Evolutionary conservation across 805 yeast species (phyloP), one percentile per base, ranked within the genome.

Genomic region (Candida xiaguanensis): DNA sequence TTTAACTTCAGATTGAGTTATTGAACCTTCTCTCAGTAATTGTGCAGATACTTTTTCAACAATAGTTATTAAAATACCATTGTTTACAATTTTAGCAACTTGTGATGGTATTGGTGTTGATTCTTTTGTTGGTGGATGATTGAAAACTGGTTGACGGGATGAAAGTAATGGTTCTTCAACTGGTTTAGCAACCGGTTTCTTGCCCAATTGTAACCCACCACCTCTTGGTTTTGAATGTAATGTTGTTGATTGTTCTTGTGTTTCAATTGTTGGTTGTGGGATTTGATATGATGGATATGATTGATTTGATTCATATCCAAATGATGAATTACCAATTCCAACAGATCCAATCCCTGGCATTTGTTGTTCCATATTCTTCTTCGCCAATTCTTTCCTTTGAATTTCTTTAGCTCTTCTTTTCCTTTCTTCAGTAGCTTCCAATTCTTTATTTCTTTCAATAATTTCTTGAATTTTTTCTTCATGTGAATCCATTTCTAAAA

Each of bases 381-480:
- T 75, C 38, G 81, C 81, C 70, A 78, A 74, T 59, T 85, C 93
- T 54, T 77, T 82, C 59, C 86, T 75, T 59, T 88, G 95, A 45
- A 85, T 82, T 56, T 85, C 95, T 61, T 85, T 87, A 36, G 98
- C 97, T 59, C 87, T 82, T 65, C 95, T 85, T 68, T 91, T 91
- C 65, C 98, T 83, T 65, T 91, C 96, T 66, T 93, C 99, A 40
- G 87, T 82, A 29, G 99, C 99, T 64, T 91, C 99, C 54, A 86
- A 69, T 67, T 93, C 99, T 67, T 93, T 93, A 71, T 93, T 93
- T 62, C 90, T 81, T 66, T 88, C 98, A 53, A 93, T 93, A 59
- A 93, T 90, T 60, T 93, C 97, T 71, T 93, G 98, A 57, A 95
- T 91, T 72, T 87, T 91, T 67, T 93, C 99, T 66, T 93, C 99